Evolutionary conservation across 331 rosid species (phyloP).

Genomic region (Malus hybrid): DNA sequence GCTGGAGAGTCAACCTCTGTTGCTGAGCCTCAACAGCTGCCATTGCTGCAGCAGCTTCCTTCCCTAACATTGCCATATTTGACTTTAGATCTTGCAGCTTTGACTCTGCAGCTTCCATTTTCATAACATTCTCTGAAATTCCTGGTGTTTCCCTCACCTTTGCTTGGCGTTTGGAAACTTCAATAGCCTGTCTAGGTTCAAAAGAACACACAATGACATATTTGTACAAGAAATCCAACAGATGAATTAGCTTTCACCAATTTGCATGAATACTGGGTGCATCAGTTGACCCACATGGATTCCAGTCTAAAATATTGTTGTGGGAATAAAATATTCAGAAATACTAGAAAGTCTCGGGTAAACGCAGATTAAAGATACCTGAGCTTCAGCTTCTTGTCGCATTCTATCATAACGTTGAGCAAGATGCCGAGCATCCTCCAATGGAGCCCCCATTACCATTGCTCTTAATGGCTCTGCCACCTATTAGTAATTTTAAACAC

Average conservation of each 20-base stretch:
- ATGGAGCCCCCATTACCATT: constrained; percentile 94
- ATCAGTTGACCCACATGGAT: background rate
- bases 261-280: background rate
- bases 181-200: constrained; percentile 92
- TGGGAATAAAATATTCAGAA: background rate
- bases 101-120: constrained; percentile 80
- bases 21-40: constrained; percentile 98
- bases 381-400: constrained; percentile 97
- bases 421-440: constrained; percentile 97
- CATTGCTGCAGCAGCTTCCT: constrained; percentile 98
- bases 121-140: constrained; percentile 59
- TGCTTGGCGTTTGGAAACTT: constrained; percentile 86
- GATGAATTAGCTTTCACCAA: background rate
- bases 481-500: constrained; percentile 32
- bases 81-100: constrained; percentile 82
- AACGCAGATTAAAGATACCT: constrained; percentile 42
- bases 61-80: constrained; percentile 83
- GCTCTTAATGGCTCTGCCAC: constrained; percentile 97
- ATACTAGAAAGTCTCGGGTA: constrained; percentile 6
- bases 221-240: constrained; percentile 12
- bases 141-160: constrained; percentile 78
- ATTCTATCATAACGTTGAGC: constrained; percentile 95
- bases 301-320: background rate
- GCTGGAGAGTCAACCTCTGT: constrained; percentile 92
- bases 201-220: constrained; percentile 31